Evolutionary conservation across 139 green algal species (phyloP), one percentile per base, ranked within the genome.

Genomic region (Coelastrella sp.): DNA sequence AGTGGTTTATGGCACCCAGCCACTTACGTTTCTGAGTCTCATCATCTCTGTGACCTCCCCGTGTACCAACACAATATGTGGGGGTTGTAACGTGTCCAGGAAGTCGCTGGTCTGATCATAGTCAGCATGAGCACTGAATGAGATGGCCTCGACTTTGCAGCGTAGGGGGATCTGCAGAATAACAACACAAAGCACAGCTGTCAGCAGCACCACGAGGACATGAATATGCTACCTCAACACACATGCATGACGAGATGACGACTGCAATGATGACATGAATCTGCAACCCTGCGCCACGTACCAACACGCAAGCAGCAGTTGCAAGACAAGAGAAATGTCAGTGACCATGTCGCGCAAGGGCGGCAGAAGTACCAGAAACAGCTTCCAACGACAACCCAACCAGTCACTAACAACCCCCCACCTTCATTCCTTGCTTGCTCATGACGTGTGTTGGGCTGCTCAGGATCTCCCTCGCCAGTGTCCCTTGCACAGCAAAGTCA

Each of bases 401-500:
- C n/a, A 87, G 80, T 57, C 73, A 84, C 23, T 3, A 73, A n/a
- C 74, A n/a, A 58, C 23, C 7, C 14, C 92, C 5, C 88, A 97
- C 95, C 94, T 96, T 96, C n/a, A 93, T 78, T 6, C 97, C 97
- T 65, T 92, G 91, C 32, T 92, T 92, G 5, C 92, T 97, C 73
- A 97, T 91, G 10, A 99, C 93, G 74, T 97, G 92, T 8, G 92
- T 92, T 0, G 98, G 98, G 57, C 96, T 96, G 20, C 89, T 95
- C 71, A 99, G 95, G 68, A 99, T 97, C 66, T 99, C 96, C 14
- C 97, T 93, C 3, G 98, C 98, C 91, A 99, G 92, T 3, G 98
- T 99, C 66, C 98, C 98, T 92, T 99, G 96, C n/a, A 99, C 98
- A 7, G 96, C 96, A 94, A 99, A 99, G 93, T 98, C 98, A 23